Evolutionary conservation across 2,329 filamentous ascomycete species (phyloP).

Genomic region (Metarhizium brunneum): DNA sequence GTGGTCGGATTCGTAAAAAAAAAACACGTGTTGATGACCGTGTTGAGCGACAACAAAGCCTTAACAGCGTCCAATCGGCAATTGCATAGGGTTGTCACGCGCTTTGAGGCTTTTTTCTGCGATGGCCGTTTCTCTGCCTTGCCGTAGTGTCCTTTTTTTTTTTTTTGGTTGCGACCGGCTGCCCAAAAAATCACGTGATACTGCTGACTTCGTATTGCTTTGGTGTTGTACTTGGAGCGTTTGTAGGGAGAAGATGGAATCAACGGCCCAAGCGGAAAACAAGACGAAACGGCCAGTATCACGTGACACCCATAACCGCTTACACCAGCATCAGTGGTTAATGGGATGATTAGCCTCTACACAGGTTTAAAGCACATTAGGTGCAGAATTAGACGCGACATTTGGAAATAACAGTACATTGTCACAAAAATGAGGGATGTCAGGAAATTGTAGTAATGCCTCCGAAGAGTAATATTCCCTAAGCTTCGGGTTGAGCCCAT

Average conservation of each 20-base stretch:
- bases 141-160: constrained; percentile 14
- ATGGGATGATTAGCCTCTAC: too few species aligned
- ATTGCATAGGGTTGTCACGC: constrained; percentile 19
- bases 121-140: constrained; percentile 12
- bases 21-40: constrained; percentile 23
- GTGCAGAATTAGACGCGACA: neutral
- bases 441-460: neutral
- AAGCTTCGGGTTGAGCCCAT: neutral
- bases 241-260: constrained; percentile 1
- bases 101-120: constrained; percentile 12
- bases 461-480: neutral
- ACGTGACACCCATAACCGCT: too few species aligned
- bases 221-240: neutral
- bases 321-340: too few species aligned
- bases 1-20: constrained; percentile 7
- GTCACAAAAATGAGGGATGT: neutral
- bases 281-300: too few species aligned
- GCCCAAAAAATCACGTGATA: constrained; percentile 23
- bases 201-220: neutral
- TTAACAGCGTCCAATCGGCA: constrained; percentile 14
- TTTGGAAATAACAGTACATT: neutral
- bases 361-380: too few species aligned
- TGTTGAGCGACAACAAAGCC: constrained; percentile 18
- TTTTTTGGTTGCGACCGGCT: constrained; percentile 15
- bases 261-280: neutral